These are phyloP conservation scores for Spinellus fusiger DNA, from an alignment of 192 early-diverging fungal species.

Conservation along the genomic window DNA sequence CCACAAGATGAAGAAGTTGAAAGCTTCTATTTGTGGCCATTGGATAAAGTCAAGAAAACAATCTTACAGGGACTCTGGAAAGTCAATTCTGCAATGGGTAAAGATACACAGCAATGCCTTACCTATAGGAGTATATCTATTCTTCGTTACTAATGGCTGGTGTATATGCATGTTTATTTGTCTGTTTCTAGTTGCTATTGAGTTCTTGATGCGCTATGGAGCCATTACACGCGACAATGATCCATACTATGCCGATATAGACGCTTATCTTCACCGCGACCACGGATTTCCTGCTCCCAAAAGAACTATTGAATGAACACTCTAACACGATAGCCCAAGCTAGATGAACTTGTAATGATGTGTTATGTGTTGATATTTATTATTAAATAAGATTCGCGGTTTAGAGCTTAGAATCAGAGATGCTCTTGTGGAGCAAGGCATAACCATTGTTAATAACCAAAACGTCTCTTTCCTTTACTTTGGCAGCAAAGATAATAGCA, in stretches of 20 bases:
- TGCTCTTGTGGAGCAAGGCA: constrained; percentile 30
- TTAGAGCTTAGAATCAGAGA: constrained; percentile 10
- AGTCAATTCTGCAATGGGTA: constrained; percentile 71
- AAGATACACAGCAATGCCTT: not conserved
- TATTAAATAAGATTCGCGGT: not conserved
- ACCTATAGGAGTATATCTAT: not conserved
- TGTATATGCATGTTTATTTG: not conserved
- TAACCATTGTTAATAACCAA: constrained; percentile 59
- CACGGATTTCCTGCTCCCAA: constrained; percentile 60
- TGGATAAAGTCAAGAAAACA: constrained; percentile 54
- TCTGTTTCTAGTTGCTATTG: constrained; percentile 47
- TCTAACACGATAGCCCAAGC: too few relatives aligned
- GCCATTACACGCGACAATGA: constrained; percentile 72
- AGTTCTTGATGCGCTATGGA: constrained; percentile 82
- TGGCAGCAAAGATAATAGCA: constrained; percentile 52
- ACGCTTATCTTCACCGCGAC: constrained; percentile 55
- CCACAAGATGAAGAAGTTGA: constrained; percentile 87
- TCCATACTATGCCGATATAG: constrained; percentile 72
- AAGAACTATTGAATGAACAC: not conserved
- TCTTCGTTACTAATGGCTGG: not conserved
- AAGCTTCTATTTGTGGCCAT: constrained; percentile 61
- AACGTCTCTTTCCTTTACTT: constrained; percentile 50
- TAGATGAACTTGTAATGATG: too few relatives aligned
- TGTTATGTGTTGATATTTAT: not conserved
- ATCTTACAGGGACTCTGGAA: constrained; percentile 63